Percentiles rank a stretch among this genome's conserved stretches.
phyloP scores from a whole-genome alignment of 2,329 filamentous ascomycete genomes.

The Aspergillus arachidicola region DNA sequence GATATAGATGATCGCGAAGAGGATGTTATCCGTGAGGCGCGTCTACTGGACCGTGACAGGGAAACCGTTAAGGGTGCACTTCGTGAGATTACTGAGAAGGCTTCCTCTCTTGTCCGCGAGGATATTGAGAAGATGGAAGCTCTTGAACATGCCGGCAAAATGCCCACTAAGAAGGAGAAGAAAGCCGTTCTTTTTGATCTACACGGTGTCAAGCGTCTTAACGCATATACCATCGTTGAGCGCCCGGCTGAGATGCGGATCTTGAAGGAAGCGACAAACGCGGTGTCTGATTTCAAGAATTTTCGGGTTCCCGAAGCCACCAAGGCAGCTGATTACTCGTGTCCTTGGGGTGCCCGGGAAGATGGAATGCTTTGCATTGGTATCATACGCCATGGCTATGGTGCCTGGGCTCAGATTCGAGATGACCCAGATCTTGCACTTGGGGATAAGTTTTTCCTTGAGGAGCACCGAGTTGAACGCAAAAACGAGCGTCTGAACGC shows the following conservation, averaged over 20 bases:
- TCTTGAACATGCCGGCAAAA: conserved; percentile 74
- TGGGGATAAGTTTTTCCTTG: conserved; percentile 88
- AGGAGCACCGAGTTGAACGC: conserved; percentile 97
- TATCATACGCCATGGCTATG: conserved; percentile 90
- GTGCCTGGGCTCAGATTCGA: conserved; percentile 91
- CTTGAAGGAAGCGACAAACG: conserved; percentile 71
- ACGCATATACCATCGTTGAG: conserved; percentile 92
- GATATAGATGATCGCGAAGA: conserved; percentile 85
- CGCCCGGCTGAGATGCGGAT: conserved; percentile 86
- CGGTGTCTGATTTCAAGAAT: conserved; percentile 67
- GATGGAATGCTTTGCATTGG: conserved; percentile 97
- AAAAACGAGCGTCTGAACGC: conserved; percentile 82
- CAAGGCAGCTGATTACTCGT: conserved; percentile 88
- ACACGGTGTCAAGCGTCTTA: conserved; percentile 88
- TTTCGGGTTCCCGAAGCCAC: conserved; percentile 91
- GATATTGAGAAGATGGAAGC: conserved; percentile 66
- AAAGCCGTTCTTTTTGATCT: conserved; percentile 97
- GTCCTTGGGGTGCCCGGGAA: conserved; percentile 87
- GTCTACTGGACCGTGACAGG: conserved; percentile 77
- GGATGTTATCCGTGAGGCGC: conserved; percentile 85
- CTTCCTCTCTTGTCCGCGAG: conserved; percentile 70
- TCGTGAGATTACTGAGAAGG: conserved; percentile 74
- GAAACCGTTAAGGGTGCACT: conserved; percentile 78
- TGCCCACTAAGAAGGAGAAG: conserved; percentile 92
- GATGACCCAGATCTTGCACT: conserved; percentile 87